A percentile compares a stretch with the other conserved stretches of the same genome.
phyloP scores from a whole-genome alignment of 805 yeast genomes.

The Yarrowia hollandica region DNA sequence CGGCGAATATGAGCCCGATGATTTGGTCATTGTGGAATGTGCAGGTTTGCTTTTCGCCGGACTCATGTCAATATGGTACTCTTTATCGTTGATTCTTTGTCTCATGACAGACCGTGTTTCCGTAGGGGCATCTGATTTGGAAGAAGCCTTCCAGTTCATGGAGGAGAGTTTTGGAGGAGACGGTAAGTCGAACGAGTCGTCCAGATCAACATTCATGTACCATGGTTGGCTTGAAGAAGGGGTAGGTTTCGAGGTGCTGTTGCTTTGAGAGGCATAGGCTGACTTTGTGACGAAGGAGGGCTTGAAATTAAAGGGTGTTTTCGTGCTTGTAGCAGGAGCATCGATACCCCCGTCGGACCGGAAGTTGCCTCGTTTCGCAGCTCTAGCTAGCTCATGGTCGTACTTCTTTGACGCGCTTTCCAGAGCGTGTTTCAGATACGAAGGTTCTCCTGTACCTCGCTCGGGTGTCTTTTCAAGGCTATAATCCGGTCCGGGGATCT shows the following conservation, averaged over 20 bases:
- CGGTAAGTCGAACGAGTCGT: constrained; percentile 22
- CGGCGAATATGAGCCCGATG: neutral
- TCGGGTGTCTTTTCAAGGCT: constrained; percentile 3
- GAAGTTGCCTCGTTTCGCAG: constrained; percentile 13
- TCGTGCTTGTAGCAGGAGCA: neutral
- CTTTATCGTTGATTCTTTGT: constrained; percentile 13
- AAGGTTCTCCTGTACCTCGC: neutral
- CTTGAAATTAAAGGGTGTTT: neutral
- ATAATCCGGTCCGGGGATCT: constrained; percentile 2
- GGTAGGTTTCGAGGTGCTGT: neutral
- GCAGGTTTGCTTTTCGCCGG: neutral
- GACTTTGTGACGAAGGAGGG: constrained; percentile 10
- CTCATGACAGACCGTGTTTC: neutral
- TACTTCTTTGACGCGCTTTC: constrained; percentile 3
- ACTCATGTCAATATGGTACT: constrained; percentile 20
- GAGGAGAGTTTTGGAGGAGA: constrained; percentile 22
- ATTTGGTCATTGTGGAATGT: neutral
- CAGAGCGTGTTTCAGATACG: constrained; percentile 25
- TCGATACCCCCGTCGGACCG: neutral
- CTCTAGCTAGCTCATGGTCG: constrained; percentile 14
- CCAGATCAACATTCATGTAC: constrained; percentile 15
- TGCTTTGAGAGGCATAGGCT: constrained; percentile 6
- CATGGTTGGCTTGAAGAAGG: constrained; percentile 18
- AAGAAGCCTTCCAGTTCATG: neutral
- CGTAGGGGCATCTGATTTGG: neutral